Conservation (phyloP, 305 asterid genomes). For the Petunia hybrid region DNA sequence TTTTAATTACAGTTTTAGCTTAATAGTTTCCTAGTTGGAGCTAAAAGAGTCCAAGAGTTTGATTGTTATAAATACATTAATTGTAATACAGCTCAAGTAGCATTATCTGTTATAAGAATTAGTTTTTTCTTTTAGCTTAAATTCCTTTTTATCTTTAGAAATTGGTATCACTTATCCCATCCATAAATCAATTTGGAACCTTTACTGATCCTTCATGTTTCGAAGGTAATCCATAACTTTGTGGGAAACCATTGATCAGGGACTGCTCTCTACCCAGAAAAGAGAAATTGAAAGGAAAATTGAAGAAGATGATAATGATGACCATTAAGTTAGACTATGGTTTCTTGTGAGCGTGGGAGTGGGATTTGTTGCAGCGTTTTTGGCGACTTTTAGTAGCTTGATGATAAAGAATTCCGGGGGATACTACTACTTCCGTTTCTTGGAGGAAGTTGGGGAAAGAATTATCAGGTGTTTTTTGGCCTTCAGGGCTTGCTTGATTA, state of each 20-base stretch:
- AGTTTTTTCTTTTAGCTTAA: no score
- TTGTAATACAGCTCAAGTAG: no score
- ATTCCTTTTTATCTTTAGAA: no score
- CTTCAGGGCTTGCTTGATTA: background rate
- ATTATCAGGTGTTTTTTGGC: background rate
- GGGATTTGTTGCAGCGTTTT: conserved; percentile 24
- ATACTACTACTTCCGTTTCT: conserved; percentile 11
- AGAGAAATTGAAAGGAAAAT: background rate
- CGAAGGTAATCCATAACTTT: conserved; percentile 19
- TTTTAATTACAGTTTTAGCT: no score
- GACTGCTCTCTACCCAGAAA: background rate
- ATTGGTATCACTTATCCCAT: conserved; percentile 1
- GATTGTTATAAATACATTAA: no score
- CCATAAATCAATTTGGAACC: conserved; percentile 19
- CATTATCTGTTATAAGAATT: no score
- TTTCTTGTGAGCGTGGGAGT: background rate
- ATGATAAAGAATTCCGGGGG: conserved; percentile 22
- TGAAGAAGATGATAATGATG: background rate
- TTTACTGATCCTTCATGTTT: conserved; percentile 28
- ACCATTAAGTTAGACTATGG: background rate
- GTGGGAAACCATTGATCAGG: conserved; percentile 26
- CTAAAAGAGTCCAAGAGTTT: no score
- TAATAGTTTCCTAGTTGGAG: no score
- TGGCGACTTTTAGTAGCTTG: conserved; percentile 22
- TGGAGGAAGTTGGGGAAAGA: conserved; percentile 7